Evolutionary conservation across 1,284 basidiomycete genomes (phyloP), one percentile per base, ranked within the genome.

Genomic region (Chiua sp.): DNA sequence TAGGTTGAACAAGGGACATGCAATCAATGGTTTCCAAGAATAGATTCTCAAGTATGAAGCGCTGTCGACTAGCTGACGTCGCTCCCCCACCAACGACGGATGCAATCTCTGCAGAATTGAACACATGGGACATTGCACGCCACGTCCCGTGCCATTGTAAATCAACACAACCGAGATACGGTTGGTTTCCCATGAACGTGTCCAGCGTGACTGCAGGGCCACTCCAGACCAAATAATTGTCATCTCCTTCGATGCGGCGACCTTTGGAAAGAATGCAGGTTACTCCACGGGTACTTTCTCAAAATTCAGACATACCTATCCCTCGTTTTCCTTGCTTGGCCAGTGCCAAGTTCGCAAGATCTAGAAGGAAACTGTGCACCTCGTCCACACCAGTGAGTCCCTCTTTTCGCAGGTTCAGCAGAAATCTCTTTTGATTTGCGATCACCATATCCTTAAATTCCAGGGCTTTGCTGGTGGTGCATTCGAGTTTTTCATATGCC

Each of bases 1-100:
- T 39, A 39, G 37, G 15, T 30, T 6, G 23, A 10, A 13, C 46
- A 33, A 51, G 60, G 30, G 39, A 44, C 47, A 35, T 47, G 71
- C 76, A 79, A 51, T 63, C 37, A 55, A 77, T 67, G 33, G 66
- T 61, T 39, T 67, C 64, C 35, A 71, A 63, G 22, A 64, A 61
- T 44, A 68, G 53, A 16, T 65, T 64, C 3, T 74, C 67, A 13
- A 79, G 65, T 49, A 79, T 66, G 46, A 61, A 61, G 51, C 63
- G 65, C 28, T 46, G 56, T n/a, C 22, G 54, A 26, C 8, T 5
- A 12, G 47, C 22, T 11, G 28, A 39, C 23, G n/a, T 30, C 47
- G 20, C 56, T 44, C 37, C 13, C 39, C 47, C 42, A 20, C 53
- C 33, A 18, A 49, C 44, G 49, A 56, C 22, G 18, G 50, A 57